Conservation (phyloP, 1,284 basidiomycete genomes). For the Agaricales sp. region DNA sequence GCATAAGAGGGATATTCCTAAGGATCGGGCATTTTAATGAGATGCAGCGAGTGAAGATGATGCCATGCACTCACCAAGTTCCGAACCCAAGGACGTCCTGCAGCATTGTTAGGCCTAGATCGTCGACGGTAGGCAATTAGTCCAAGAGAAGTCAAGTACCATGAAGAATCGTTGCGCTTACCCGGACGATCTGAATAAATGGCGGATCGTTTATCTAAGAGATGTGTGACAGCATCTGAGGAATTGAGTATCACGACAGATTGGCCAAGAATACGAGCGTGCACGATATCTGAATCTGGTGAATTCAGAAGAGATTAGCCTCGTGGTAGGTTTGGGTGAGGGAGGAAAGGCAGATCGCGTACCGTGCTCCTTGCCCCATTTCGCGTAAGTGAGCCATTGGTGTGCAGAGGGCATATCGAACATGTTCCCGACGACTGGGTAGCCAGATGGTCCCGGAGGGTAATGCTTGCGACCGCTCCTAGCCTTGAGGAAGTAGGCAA, state of each 20-base stretch:
- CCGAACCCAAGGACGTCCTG: background rate
- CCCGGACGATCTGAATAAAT: slow-evolving; percentile 59
- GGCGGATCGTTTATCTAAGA: slow-evolving; percentile 57
- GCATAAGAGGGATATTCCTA: background rate
- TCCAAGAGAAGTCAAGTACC: background rate
- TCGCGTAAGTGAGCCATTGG: slow-evolving; percentile 7
- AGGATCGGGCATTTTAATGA: background rate
- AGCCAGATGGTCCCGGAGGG: slow-evolving; percentile 7
- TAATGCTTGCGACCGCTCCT: background rate
- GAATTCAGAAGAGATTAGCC: background rate
- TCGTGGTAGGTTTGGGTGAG: background rate
- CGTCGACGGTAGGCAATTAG: background rate
- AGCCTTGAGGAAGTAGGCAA: background rate
- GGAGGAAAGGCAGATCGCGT: background rate
- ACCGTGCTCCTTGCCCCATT: slow-evolving; percentile 9
- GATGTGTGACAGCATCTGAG: slow-evolving; percentile 37
- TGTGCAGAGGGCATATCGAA: slow-evolving; percentile 7
- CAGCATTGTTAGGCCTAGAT: background rate
- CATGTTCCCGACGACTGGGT: slow-evolving; percentile 8
- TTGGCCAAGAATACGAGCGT: slow-evolving; percentile 36
- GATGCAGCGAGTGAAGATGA: background rate
- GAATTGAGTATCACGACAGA: slow-evolving; percentile 52
- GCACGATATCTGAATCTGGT: background rate
- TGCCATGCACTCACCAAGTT: background rate
- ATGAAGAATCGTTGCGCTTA: background rate